Conservation (phyloP, 208 protist species). For the Entamoeba moshkovskii region DNA sequence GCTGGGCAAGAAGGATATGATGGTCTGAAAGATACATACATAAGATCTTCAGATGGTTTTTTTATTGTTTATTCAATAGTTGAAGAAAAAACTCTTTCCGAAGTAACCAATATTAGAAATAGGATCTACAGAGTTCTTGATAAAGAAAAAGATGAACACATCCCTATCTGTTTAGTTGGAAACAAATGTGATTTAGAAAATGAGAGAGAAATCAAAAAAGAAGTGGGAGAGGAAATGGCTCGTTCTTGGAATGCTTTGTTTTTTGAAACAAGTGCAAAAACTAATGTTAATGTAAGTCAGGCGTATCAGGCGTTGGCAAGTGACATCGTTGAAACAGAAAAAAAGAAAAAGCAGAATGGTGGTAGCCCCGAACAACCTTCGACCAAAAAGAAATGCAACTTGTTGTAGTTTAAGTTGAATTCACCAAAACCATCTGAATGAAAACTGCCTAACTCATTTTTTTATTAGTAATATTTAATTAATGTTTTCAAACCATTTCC, state of each 20-base stretch:
- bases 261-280: conserved; percentile 47
- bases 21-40: background rate
- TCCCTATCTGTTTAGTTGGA: conserved; percentile 46
- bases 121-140: conserved; percentile 52
- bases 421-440: too few relatives aligned
- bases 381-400: too few relatives aligned
- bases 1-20: conserved; percentile 54
- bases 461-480: too few relatives aligned
- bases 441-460: too few relatives aligned
- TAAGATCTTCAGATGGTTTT: background rate
- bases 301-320: conserved; percentile 6
- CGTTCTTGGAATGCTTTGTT: conserved; percentile 26
- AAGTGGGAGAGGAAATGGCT: conserved; percentile 34
- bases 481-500: too few relatives aligned
- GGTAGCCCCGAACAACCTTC: too few relatives aligned
- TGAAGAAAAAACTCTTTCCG: conserved; percentile 45
- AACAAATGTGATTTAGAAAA: conserved; percentile 46
- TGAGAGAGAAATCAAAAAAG: conserved; percentile 32
- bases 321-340: too few relatives aligned
- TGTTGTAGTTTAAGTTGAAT: too few relatives aligned
- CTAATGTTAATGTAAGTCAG: conserved; percentile 41
- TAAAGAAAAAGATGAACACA: conserved; percentile 22
- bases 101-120: conserved; percentile 48
- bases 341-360: too few relatives aligned
- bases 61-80: conserved; percentile 23